These are phyloP conservation scores for Cutaneotrichosporon arboriforme DNA, from an alignment of 1,284 basidiomycete genomes.

Conservation along the genomic window DNA sequence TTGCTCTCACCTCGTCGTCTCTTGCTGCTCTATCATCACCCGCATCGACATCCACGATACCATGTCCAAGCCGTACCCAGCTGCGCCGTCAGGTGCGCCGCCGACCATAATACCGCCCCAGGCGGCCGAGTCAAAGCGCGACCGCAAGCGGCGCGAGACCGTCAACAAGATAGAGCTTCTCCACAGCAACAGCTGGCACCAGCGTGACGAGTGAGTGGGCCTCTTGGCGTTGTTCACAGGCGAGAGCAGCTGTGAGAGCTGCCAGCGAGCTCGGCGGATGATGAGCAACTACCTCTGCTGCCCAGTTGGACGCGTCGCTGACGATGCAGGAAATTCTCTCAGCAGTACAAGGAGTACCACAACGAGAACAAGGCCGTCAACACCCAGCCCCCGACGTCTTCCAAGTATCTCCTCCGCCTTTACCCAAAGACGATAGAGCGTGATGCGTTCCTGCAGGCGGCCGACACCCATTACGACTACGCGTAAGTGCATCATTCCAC, in stretches of 20 bases:
- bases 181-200: conserved; percentile 49
- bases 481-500: conserved; percentile 36
- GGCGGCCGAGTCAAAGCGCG: conserved; percentile 48
- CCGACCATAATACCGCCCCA: conserved; percentile 39
- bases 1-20: background rate
- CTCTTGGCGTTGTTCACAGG: background rate
- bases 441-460: conserved; percentile 48
- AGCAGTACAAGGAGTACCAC: conserved; percentile 45
- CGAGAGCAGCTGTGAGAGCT: no score
- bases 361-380: conserved; percentile 44
- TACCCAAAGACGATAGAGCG: conserved; percentile 51
- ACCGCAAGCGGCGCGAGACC: conserved; percentile 51
- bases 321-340: conserved; percentile 42
- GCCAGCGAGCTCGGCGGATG: no score
- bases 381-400: conserved; percentile 48
- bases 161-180: conserved; percentile 52
- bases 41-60: conserved; percentile 1
- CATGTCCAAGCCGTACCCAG: conserved; percentile 21
- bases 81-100: conserved; percentile 9
- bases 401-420: conserved; percentile 49
- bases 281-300: no score
- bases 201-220: conserved; percentile 48
- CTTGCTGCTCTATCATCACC: background rate
- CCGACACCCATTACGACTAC: conserved; percentile 50
- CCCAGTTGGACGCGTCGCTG: background rate